Evolutionary conservation across 1,284 basidiomycete genomes (phyloP), one percentile per base, ranked within the genome.

Genomic region (Leccinum huronense): DNA sequence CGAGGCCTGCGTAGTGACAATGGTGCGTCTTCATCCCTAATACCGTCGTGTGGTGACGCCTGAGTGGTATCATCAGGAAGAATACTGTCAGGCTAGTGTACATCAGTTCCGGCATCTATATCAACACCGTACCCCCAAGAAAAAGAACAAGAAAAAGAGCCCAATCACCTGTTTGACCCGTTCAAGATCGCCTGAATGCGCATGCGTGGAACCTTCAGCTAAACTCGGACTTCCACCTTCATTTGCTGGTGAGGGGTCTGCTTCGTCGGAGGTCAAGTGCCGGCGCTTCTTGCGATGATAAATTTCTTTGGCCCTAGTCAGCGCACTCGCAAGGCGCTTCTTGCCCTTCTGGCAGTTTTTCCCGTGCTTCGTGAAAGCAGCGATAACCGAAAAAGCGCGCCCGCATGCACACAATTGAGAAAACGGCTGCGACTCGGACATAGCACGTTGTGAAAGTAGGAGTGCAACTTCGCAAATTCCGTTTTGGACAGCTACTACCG

Each of bases 321-420:
- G 23, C n/a, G 11, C 48, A 51, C 23, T 51, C 23, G 48, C 48
- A 23, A 51, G 48, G 11, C 48, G 48, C 48, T 51, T 51, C 48
- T 51, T 51, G 48, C 48, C 48, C 27, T 51, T 51, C 48, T 51
- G 48, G 48, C 48, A 51, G 48, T 11, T 51, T 51, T 51, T 51
- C n/a, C 48, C 48, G 48, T 51, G 48, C 48, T 51, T 51, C 11
- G 48, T 51, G 48, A 51, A 51, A 13, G 48, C 48, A 11, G 48
- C 48, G 11, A 51, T 23, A 51, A 23, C 48, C n/a, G 48, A 51
- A 51, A 51, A 51, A 23, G 48, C n/a, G 19, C 48, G 48, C 48
- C 48, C 48, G 19, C 48, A 51, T 1, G 48, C 48, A 23, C 48
- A 51, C 11, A 23, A 51, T 23, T 51, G 48, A 51, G 48, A 51